Conservation (phyloP, 1,284 basidiomycete genomes). For the Takashimella tepidaria region DNA sequence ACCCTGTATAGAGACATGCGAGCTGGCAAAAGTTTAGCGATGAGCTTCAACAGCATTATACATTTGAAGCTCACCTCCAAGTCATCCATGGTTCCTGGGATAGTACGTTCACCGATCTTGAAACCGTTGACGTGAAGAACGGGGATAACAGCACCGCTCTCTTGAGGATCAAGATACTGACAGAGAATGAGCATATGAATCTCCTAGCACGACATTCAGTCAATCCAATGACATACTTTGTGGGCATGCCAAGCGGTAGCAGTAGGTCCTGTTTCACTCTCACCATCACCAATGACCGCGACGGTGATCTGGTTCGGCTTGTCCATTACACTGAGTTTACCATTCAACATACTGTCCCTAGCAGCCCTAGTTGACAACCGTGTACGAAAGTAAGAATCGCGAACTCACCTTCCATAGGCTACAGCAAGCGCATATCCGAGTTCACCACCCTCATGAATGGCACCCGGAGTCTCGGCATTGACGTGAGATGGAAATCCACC, state of each 20-base stretch:
- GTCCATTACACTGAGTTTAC: slow-evolving; percentile 61
- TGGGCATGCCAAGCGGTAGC: slow-evolving; percentile 74
- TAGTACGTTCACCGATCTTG: slow-evolving; percentile 76
- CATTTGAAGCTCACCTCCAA: slow-evolving; percentile 56
- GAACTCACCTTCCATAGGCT: slow-evolving; percentile 60
- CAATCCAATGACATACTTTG: slow-evolving; percentile 54
- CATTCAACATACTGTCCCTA: not conserved
- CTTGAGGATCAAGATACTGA: slow-evolving; percentile 81
- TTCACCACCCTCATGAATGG: slow-evolving; percentile 85
- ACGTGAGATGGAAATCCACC: slow-evolving; percentile 53
- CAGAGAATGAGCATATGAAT: too few species aligned
- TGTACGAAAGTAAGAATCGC: not conserved
- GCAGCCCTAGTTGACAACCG: too few species aligned
- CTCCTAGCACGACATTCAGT: too few species aligned
- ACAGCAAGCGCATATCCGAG: slow-evolving; percentile 82
- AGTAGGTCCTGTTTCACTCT: slow-evolving; percentile 79
- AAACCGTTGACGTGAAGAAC: slow-evolving; percentile 73
- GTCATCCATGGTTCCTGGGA: slow-evolving; percentile 85
- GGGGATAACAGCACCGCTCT: slow-evolving; percentile 80
- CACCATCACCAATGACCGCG: slow-evolving; percentile 78
- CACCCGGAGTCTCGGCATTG: slow-evolving; percentile 67
- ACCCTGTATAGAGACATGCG: slow-evolving; percentile 52
- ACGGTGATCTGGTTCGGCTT: slow-evolving; percentile 74
- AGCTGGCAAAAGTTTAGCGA: slow-evolving; percentile 15
- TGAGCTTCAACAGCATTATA: not conserved